Evolutionary conservation across 208 protist species (phyloP).

Genomic region (Tritrichomonas foetus): DNA sequence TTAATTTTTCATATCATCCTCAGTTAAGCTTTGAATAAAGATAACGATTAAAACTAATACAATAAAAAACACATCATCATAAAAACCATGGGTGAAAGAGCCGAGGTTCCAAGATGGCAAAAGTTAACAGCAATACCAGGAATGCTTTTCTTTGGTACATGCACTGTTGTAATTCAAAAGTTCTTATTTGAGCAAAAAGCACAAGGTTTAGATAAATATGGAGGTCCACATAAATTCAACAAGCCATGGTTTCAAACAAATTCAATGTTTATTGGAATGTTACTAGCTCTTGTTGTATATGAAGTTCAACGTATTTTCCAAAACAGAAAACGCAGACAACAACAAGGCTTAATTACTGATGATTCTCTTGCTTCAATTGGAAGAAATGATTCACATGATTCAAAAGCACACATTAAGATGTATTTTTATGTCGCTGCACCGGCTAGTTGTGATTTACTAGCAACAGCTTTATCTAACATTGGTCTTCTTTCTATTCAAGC

Average conservation of each 20-base stretch:
- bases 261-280: slow-evolving; percentile 1
- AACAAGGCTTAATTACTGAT: too few relatives aligned
- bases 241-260: slow-evolving; percentile 39
- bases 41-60: too few relatives aligned
- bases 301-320: too few relatives aligned
- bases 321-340: too few relatives aligned
- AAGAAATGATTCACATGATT: neutral
- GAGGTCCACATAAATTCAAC: neutral
- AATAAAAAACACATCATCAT: too few relatives aligned
- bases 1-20: too few relatives aligned
- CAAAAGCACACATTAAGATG: neutral
- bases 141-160: slow-evolving; percentile 24
- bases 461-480: neutral
- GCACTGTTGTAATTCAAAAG: slow-evolving; percentile 30
- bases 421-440: neutral
- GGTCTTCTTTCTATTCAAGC: slow-evolving; percentile 26
- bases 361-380: too few relatives aligned
- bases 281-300: neutral
- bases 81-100: too few relatives aligned
- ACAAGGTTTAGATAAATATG: neutral
- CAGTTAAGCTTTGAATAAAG: too few relatives aligned
- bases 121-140: neutral
- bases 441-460: neutral
- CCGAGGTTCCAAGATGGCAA: neutral
- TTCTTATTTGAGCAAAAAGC: neutral